Base-by-base conservation (phyloP, 1,284 basidiomycete genomes). In the Termitomyces sp. region DNA sequence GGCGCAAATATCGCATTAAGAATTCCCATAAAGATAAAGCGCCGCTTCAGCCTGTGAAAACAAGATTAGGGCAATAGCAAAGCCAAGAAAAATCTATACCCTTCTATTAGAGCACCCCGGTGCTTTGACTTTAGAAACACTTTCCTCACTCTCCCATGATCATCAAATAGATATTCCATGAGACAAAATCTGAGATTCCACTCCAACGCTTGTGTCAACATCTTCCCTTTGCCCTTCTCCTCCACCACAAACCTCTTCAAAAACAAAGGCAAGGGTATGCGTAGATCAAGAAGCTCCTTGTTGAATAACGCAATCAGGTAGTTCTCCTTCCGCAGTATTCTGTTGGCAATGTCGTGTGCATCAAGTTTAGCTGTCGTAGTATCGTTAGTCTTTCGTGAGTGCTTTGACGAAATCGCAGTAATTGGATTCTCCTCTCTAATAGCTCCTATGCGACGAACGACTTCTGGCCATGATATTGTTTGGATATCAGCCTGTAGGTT, bases 271-370 rank as follows among this genome's bases (percentile, higher is more conserved):
- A 94, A 64, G 0, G 95, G 95, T 1, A 91, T 81, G 5, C 86
- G 84, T 12, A 98, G 79, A 70, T 99, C 91, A 44, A 99, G 77
- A 3, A 98, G 72, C 62, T 97, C 94, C 67, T 98, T 98, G 75
- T 98, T 98, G 74, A 99, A 98, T 13, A 99, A 73, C 0, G 96
- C 95, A 57, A 98, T 97, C 49, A 99, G 80, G 69, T 98, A 99
- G 72, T 99, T 99, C 69, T 98, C 94, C 69, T 97, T 92, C 17
- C 96, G 83, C 83, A 99, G 86, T 65, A 99, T 97, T 46, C 97
- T 89, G 67, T 95, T 96, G 5, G 94, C 94, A 52, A 96, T 84
- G 68, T 98, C 95, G 69, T 99, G 97, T 0, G 96, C 97, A 65
- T 99, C 96, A 10, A 98, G 83, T 70, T 92, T 94, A 30, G 86